Evolutionary conservation across 768 basidiomycete genomes (phyloP), one percentile per base, ranked within the genome.

Genomic region (Heimioporus sp.): DNA sequence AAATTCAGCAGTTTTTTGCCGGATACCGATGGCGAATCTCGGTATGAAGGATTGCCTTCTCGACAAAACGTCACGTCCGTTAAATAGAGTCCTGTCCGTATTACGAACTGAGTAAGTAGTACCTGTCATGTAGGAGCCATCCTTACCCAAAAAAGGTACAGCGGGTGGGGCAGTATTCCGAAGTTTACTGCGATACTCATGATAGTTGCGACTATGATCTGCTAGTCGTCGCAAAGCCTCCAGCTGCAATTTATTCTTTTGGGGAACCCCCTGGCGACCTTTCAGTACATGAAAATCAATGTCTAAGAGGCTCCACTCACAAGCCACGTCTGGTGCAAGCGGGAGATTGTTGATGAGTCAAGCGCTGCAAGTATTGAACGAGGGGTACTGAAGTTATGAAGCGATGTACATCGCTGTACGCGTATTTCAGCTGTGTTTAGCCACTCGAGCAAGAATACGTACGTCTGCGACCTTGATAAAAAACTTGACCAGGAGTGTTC

Each of bases 1-100:
- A 97, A 94, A 71, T 99, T 99, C 66, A 98, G 78, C 36, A 99
- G 72, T 60, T 85, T 89, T 70, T 90, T 86, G 52, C 80, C 80
- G 1, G 87, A 76, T 48, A 84, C 84, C 51, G 82, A 68, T 0
- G 93, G 90, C 6, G 94, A 90, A 15, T 84, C 80, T 57, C 96
- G 81, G 60, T 87, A 77, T 13, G 90, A 87, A 15, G 91, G 87
- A 66, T 98, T 98, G 17, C 96, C 96, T 63, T 98, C 96, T 37
- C 90, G 83, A 65, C 92, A 96, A 71, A 98, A 98, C 7, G 93
- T 98, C 53, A 97, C 79, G 68, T 95, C 93, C 10, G 93, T 93
- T 55, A 95, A 73, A 68, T 93, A 94, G 34, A 92, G 75, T 44
- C 89, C 90, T 90, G 53, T 48, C 35, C 36, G 60, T 59, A 46